phyloP scores from a whole-genome alignment of 495 filamentous ascomycete genomes.

The Apiosordaria backusii region DNA sequence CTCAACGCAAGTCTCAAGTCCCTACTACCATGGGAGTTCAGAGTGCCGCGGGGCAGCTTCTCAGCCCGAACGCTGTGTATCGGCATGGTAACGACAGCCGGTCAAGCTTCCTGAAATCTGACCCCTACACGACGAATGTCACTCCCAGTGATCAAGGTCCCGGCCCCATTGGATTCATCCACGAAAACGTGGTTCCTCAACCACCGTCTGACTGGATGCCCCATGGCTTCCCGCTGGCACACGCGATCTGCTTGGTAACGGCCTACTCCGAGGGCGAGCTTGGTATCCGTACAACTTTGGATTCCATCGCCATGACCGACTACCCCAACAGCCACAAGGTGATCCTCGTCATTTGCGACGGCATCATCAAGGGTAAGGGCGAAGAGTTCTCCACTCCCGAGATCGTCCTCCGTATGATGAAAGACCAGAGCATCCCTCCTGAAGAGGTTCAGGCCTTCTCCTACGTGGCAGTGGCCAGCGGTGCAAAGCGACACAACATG shows the following conservation, averaged over 20 bases:
- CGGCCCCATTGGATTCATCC: constrained; percentile 76
- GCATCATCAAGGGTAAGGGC: constrained; percentile 94
- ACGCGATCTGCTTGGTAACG: constrained; percentile 90
- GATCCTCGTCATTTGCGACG: constrained; percentile 94
- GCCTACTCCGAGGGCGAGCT: constrained; percentile 96
- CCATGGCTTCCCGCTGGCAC: constrained; percentile 90
- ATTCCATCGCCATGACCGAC: constrained; percentile 96
- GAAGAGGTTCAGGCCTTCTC: constrained; percentile 84
- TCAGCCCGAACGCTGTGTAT: constrained; percentile 70
- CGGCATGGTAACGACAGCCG: constrained; percentile 68
- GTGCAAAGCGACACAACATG: constrained; percentile 98
- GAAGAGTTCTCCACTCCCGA: constrained; percentile 87
- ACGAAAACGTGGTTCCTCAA: constrained; percentile 93
- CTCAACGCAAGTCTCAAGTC: constrained; percentile 43
- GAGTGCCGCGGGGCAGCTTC: constrained; percentile 72
- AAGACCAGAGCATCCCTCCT: constrained; percentile 73
- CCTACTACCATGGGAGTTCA: constrained; percentile 97
- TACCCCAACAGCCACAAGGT: constrained; percentile 99
- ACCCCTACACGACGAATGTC: constrained; percentile 49
- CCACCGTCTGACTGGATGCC: constrained; percentile 97
- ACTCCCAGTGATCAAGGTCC: constrained; percentile 69
- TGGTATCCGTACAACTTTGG: constrained; percentile 87
- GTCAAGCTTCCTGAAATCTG: constrained; percentile 49
- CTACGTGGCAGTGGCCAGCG: constrained; percentile 94
- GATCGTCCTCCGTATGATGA: constrained; percentile 89